Evolutionary conservation across 768 basidiomycete species (phyloP), one percentile per base, ranked within the genome.

Genomic region (Harrya chromipes): DNA sequence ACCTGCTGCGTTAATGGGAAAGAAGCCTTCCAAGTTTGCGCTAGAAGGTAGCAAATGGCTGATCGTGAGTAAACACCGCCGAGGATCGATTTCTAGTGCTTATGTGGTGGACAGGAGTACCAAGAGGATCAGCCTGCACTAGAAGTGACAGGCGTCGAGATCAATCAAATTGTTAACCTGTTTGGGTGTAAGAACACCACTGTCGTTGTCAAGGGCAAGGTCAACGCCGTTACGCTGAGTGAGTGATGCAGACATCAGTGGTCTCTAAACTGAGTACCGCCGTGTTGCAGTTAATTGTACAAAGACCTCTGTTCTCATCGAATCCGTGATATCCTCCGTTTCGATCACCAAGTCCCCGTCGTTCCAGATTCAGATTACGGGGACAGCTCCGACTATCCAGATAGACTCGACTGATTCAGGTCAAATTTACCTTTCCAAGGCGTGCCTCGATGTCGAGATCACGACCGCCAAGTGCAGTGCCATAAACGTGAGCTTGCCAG

Each of bases 341-440:
- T 85, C 87, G 2, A 74, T 98, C 34, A 97, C 94, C 36, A 85
- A 82, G 55, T 97, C 93, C 0, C 93, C 94, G 1, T 97, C 93
- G 2, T 98, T 99, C 73, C 81, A 84, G 14, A 71, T 98, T 36
- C 95, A 99, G 69, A 84, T 99, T 57, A 90, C 86, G 3, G 95
- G 95, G 23, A 72, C 76, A 1, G 89, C 88, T 27, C 95, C 97
- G 2, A 98, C 93, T 56, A 82, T 99, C 51, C 90, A 94, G 61
- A 71, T 99, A 17, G 97, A 99, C 69, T 85, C 87, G 14, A 95
- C 93, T 13, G 97, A 98, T 69, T 90, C 89, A 7, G 97, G 97
- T 6, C 90, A 93, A 66, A 84, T 99, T 56, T 99, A 90, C 71
- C 79, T 99, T 34, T 94, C 91, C 20, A 87, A 85, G 63, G 83